These are phyloP conservation scores for Acacia concinna DNA, from an alignment of 331 rosid species.

Conservation along the genomic window DNA sequence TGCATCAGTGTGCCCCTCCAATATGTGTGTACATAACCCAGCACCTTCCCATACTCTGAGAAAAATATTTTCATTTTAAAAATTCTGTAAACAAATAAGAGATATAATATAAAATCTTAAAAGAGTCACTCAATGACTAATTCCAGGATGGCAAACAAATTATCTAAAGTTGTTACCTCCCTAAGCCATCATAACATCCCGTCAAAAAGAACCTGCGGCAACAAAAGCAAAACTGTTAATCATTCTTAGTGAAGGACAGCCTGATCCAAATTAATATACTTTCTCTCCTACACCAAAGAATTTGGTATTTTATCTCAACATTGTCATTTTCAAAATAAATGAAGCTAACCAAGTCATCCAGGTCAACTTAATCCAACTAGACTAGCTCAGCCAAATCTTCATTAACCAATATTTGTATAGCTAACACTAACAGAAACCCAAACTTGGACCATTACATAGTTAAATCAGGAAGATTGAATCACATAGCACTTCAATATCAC, in stretches of 20 bases:
- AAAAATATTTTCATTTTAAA: slow-evolving; percentile 20
- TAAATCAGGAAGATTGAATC: not conserved
- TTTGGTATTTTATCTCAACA: not conserved
- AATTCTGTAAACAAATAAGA: not conserved
- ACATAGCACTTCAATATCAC: not conserved
- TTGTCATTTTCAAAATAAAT: not conserved
- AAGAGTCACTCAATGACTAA: slow-evolving; percentile 8
- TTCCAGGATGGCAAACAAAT: not conserved
- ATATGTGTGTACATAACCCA: slow-evolving; percentile 69
- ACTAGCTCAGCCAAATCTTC: slow-evolving; percentile 8
- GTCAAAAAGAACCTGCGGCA: slow-evolving; percentile 88
- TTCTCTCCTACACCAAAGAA: not conserved
- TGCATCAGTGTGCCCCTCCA: slow-evolving; percentile 80
- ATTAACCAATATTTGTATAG: not conserved
- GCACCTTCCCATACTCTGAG: slow-evolving; percentile 74
- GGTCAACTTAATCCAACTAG: slow-evolving; percentile 5
- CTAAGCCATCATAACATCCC: slow-evolving; percentile 86
- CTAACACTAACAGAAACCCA: not conserved
- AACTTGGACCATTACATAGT: not conserved
- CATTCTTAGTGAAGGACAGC: not conserved
- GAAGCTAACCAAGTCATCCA: not conserved
- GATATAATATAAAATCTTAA: not conserved
- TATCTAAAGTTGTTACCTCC: slow-evolving; percentile 54
- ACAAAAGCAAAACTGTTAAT: slow-evolving; percentile 12
- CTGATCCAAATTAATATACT: not conserved